These are phyloP conservation scores for Penicillium corylophilum DNA, from an alignment of 2,329 filamentous ascomycete species.

Conservation along the genomic window DNA sequence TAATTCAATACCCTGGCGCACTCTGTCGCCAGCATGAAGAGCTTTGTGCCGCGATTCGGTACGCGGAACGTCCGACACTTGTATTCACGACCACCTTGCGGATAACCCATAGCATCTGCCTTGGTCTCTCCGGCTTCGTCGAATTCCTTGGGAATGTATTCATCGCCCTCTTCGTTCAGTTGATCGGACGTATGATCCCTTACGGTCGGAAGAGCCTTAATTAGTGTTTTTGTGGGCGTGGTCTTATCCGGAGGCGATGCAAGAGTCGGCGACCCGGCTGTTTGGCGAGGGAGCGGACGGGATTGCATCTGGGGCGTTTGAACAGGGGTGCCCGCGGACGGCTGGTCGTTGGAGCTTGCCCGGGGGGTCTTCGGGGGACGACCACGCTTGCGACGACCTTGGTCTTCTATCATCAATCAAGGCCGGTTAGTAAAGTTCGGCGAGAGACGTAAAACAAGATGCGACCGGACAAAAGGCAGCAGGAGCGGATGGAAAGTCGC, in stretches of 20 bases:
- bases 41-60: conserved; percentile 83
- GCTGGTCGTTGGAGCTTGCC: conserved; percentile 34
- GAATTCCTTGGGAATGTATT: conserved; percentile 90
- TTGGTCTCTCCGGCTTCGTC: conserved; percentile 95
- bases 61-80: conserved; percentile 92
- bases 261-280: conserved; percentile 55
- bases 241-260: conserved; percentile 67
- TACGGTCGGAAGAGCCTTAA: conserved; percentile 94
- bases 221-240: conserved; percentile 74
- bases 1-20: conserved; percentile 92
- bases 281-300: conserved; percentile 35
- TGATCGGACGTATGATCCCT: conserved; percentile 97
- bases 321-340: conserved; percentile 30
- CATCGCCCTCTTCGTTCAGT: conserved; percentile 81
- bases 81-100: conserved; percentile 81
- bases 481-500: conserved; percentile 12
- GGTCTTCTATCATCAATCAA: conserved; percentile 34
- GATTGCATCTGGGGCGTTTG: conserved; percentile 44
- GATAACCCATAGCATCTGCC: conserved; percentile 77
- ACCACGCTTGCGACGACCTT: conserved; percentile 50
- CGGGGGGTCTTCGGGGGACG: conserved; percentile 51
- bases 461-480: conserved; percentile 39
- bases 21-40: conserved; percentile 98
- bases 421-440: conserved; percentile 18
- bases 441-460: conserved; percentile 19